Evolutionary conservation across 2,329 filamentous ascomycete genomes (phyloP).

Genomic region (Ilyonectria destructans): DNA sequence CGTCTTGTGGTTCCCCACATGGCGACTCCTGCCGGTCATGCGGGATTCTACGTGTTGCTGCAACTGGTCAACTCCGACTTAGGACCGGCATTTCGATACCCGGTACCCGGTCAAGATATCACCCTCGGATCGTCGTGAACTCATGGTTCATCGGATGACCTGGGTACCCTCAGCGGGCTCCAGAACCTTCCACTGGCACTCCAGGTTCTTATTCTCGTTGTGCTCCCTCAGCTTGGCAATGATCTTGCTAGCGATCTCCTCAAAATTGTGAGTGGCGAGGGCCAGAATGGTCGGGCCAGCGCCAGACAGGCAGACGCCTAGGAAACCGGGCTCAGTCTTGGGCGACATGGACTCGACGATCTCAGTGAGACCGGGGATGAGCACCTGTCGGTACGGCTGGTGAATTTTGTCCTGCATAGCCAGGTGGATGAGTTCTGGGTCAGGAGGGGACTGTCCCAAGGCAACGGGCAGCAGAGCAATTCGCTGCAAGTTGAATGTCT

Average conservation of each 20-base stretch:
- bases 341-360: conserved; percentile 95
- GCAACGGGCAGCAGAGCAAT: conserved; percentile 93
- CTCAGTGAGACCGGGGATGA: conserved; percentile 93
- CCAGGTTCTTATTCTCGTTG: conserved; percentile 74
- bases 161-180: conserved; percentile 85
- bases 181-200: conserved; percentile 89
- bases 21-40: conserved; percentile 16
- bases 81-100: conserved; percentile 1
- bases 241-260: conserved; percentile 86
- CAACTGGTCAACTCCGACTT: conserved; percentile 23
- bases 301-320: conserved; percentile 95
- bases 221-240: conserved; percentile 80
- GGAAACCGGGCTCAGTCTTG: conserved; percentile 85
- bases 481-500: conserved; percentile 93
- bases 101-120: background rate
- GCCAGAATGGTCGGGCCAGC: conserved; percentile 96
- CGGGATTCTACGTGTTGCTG: conserved; percentile 22
- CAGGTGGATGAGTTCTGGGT: conserved; percentile 94
- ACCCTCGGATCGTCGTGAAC: background rate
- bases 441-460: conserved; percentile 89
- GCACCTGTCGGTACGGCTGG: conserved; percentile 92
- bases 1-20: conserved; percentile 9
- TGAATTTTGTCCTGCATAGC: conserved; percentile 99
- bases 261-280: conserved; percentile 91
- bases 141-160: conserved; percentile 56